phyloP scores from a whole-genome alignment of 1,284 basidiomycete species.

The Ceratobasidium sp. region DNA sequence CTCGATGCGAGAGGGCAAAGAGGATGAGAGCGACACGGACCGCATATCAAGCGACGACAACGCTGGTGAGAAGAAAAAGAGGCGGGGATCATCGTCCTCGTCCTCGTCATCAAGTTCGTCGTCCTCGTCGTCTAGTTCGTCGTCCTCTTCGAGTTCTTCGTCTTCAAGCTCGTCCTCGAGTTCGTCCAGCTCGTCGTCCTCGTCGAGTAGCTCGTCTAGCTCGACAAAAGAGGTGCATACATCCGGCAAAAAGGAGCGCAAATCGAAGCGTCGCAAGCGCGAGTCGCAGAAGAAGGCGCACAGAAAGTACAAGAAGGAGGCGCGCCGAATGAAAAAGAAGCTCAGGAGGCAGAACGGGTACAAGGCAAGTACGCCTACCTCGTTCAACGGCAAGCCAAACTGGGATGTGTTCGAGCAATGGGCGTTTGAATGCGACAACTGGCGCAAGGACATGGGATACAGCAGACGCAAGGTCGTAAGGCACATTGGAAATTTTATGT shows the following conservation, averaged over 20 bases:
- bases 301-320: background rate
- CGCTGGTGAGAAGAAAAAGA: background rate
- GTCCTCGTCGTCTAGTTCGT: background rate
- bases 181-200: background rate
- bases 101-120: background rate
- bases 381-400: slow-evolving; percentile 28
- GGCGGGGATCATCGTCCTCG: background rate
- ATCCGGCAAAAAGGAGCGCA: background rate
- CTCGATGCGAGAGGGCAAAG: background rate
- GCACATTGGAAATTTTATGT: slow-evolving; percentile 32
- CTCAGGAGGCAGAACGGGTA: background rate
- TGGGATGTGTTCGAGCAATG: slow-evolving; percentile 34
- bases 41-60: background rate
- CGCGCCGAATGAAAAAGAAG: background rate
- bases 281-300: background rate
- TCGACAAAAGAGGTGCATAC: background rate
- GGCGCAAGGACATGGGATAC: slow-evolving; percentile 11
- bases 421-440: slow-evolving; percentile 16
- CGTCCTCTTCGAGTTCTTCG: background rate
- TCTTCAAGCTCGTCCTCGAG: background rate
- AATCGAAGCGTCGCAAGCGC: background rate
- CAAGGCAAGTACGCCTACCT: background rate
- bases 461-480: slow-evolving; percentile 7
- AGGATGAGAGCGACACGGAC: background rate
- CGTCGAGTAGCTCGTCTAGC: background rate